Evolutionary conservation across 2,329 filamentous ascomycete genomes (phyloP).

Genomic region (Epichloe brachyelytri): DNA sequence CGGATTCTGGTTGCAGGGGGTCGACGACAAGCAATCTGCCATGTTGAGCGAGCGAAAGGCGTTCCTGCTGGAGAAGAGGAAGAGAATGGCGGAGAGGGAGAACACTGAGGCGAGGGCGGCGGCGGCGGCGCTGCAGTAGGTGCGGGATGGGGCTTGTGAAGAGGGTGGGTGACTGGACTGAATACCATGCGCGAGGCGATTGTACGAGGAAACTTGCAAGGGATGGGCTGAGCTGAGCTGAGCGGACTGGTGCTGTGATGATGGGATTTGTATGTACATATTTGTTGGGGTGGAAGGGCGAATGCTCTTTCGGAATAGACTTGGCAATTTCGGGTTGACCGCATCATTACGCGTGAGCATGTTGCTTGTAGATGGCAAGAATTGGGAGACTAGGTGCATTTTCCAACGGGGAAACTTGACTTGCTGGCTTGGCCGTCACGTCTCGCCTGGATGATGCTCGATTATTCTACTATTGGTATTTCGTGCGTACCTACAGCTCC

Average conservation of each 20-base stretch:
- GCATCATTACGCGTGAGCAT: not conserved
- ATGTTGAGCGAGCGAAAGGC: constrained; percentile 69
- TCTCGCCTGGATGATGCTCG: no score
- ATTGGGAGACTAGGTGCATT: not conserved
- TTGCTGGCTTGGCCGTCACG: no score
- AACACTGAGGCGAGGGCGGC: constrained; percentile 8
- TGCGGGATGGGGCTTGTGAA: not conserved
- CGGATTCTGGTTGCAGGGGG: constrained; percentile 91
- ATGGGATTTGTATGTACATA: not conserved
- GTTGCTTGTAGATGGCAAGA: no score
- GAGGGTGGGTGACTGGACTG: not conserved
- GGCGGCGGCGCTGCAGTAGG: not conserved
- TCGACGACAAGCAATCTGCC: constrained; percentile 69
- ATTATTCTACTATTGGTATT: not conserved
- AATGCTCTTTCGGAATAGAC: not conserved
- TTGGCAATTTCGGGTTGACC: not conserved
- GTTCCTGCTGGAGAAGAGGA: constrained; percentile 76
- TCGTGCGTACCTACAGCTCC: constrained; percentile 29
- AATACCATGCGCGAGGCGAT: not conserved
- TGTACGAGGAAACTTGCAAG: not conserved
- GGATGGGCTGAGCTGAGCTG: not conserved
- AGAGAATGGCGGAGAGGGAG: constrained; percentile 41
- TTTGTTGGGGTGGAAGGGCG: not conserved
- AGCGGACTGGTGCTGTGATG: no score
- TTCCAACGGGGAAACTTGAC: not conserved